phyloP scores from a whole-genome alignment of 176 grass and related monocot genomes.

The Typha latifolia region DNA sequence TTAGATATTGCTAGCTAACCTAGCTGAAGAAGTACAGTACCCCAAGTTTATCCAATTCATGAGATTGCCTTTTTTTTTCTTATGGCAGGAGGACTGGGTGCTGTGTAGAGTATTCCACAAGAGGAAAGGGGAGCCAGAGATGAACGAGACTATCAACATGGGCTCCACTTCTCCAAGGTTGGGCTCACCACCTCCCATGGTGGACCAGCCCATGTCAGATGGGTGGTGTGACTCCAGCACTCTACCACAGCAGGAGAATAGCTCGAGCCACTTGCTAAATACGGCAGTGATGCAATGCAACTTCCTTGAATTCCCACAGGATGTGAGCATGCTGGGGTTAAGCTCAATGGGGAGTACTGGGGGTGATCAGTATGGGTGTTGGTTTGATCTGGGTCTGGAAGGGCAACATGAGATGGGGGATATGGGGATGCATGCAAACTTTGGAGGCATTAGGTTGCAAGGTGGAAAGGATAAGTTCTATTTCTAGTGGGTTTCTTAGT shows the following conservation, averaged over 20 bases:
- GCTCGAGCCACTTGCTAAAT: conserved; percentile 10
- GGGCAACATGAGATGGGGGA: neutral
- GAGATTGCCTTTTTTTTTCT: too few species aligned
- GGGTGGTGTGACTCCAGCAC: neutral
- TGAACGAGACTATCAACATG: neutral
- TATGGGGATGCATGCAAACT: too few species aligned
- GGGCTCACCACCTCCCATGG: neutral
- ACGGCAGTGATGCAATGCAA: conserved; percentile 1
- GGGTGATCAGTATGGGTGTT: conserved; percentile 1
- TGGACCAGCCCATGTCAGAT: conserved; percentile 10
- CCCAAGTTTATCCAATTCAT: too few species aligned
- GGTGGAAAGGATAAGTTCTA: too few species aligned
- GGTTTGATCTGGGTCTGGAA: neutral
- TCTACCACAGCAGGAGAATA: neutral
- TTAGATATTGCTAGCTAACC: too few species aligned
- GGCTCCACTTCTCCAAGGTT: neutral
- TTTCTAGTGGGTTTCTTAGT: too few species aligned
- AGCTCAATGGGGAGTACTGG: neutral
- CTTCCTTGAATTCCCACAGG: neutral
- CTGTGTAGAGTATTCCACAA: conserved; percentile 19
- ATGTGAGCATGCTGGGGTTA: neutral
- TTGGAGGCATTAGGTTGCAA: too few species aligned
- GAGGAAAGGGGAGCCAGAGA: conserved; percentile 5
- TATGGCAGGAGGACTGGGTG: conserved; percentile 22
- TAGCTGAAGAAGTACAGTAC: too few species aligned